These are phyloP conservation scores for Ceratocystis lukuohia DNA, from an alignment of 2,329 filamentous ascomycete species.

Conservation along the genomic window DNA sequence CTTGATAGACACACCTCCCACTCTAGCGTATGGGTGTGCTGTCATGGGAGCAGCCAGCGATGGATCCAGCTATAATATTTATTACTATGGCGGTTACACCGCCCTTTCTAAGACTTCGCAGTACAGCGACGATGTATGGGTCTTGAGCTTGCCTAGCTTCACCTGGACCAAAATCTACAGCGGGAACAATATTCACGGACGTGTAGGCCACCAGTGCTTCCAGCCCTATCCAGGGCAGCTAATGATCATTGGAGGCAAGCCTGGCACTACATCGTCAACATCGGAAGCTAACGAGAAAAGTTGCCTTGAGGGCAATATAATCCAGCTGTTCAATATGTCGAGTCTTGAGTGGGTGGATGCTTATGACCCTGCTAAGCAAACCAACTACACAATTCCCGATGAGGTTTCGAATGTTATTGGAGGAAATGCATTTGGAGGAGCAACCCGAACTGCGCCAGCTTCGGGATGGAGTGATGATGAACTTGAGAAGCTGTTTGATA, in stretches of 20 bases:
- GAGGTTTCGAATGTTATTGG: slow-evolving; percentile 53
- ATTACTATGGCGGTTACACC: slow-evolving; percentile 69
- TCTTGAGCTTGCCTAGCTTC: slow-evolving; percentile 66
- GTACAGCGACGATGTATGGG: slow-evolving; percentile 60
- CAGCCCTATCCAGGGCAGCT: slow-evolving; percentile 67
- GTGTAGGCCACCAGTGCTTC: slow-evolving; percentile 64
- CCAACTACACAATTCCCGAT: slow-evolving; percentile 55
- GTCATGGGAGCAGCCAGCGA: slow-evolving; percentile 60
- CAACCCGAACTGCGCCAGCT: slow-evolving; percentile 53
- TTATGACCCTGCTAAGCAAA: slow-evolving; percentile 52
- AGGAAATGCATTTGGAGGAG: slow-evolving; percentile 50
- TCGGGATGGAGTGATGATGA: slow-evolving; percentile 39
- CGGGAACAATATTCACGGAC: slow-evolving; percentile 39
- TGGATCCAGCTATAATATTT: slow-evolving; percentile 64
- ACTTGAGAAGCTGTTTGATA: slow-evolving; percentile 41
- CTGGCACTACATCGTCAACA: slow-evolving; percentile 22
- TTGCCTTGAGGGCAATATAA: slow-evolving; percentile 40
- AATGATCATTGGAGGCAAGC: slow-evolving; percentile 60
- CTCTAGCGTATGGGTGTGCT: slow-evolving; percentile 55
- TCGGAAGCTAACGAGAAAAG: slow-evolving; percentile 21
- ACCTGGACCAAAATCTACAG: slow-evolving; percentile 51
- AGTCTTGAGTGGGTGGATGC: slow-evolving; percentile 53
- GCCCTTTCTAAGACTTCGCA: slow-evolving; percentile 30
- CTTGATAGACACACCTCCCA: slow-evolving; percentile 33
- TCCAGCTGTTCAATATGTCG: slow-evolving; percentile 61